Evolutionary conservation across 202 grass and related monocot genomes (phyloP), one percentile per base, ranked within the genome.

Genomic region (Eragrostis tef): DNA sequence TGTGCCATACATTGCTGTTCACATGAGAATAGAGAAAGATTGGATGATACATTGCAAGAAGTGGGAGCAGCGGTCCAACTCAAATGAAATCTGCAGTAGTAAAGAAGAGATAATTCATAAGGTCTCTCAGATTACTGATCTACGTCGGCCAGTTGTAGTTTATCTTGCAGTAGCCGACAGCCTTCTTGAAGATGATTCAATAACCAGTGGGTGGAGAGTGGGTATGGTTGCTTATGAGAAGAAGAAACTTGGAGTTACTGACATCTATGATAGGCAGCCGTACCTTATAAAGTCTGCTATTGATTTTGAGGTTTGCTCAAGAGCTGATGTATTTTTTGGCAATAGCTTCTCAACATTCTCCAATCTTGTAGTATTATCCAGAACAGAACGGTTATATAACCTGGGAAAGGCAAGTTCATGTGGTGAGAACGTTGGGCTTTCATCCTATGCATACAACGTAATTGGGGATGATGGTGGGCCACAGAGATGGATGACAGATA

Each of bases 11-110:
- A 79, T 98, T 78, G 95, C 95, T 70, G 95, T 94, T 74, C 95
- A 98, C 70, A 93, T 93, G 92, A 98, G 95, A 71, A 94, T 98
- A 70, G 95, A 98, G 84, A 98, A 98, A 72, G 95, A 98, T 81
- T 98, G 95, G 95, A 98, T 98, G 92, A 98, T 98, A 62, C 95
- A 98, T 88, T 98, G 95, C 84, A 98, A 94, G 82, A 98, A 98
- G 65, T 88, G 90, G 88, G 95, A 98, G 82, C 90, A 90, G 70
- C 88, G 89, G 52, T 80, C 87, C 26, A 81, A 84, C 17, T 88
- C 79, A 13, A 88, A 90, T 39, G 85, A 98, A 87, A 98, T 98
- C 34, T 98, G 96, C 80, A 98, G 96, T 54, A 93, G 89, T 83
- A 98, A 98, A 87, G 65, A 86, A 50, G 92, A 95, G 83, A 98